phyloP scores from a whole-genome alignment of 805 yeast genomes.

The Diddensiella caesifluorescens region DNA sequence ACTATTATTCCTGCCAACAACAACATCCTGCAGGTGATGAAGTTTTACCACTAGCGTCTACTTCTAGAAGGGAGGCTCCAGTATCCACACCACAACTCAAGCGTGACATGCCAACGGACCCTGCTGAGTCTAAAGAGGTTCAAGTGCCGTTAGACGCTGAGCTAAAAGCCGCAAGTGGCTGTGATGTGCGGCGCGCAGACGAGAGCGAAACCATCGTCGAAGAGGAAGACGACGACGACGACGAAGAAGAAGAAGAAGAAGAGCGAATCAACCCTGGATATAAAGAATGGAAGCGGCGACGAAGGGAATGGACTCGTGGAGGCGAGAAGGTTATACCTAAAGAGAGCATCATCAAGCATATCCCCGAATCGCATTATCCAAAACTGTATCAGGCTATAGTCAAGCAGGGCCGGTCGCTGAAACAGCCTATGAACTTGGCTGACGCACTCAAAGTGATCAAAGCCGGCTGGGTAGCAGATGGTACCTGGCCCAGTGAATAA shows the following conservation, averaged over 20 bases:
- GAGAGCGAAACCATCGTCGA: neutral
- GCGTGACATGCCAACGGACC: too few relatives aligned
- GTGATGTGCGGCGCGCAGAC: neutral
- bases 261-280: conserved; percentile 49
- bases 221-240: conserved; percentile 5
- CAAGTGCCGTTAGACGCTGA: too few relatives aligned
- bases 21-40: too few relatives aligned
- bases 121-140: too few relatives aligned
- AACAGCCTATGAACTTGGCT: conserved; percentile 62
- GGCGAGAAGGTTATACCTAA: conserved; percentile 20
- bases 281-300: conserved; percentile 62
- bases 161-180: neutral
- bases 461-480: conserved; percentile 79
- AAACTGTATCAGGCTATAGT: conserved; percentile 63
- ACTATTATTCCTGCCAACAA: too few relatives aligned
- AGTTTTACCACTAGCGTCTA: too few relatives aligned
- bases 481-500: conserved; percentile 50
- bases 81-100: too few relatives aligned
- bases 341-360: conserved; percentile 25
- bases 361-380: conserved; percentile 32
- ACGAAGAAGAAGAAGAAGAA: conserved; percentile 25
- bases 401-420: conserved; percentile 61
- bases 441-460: conserved; percentile 69
- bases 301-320: conserved; percentile 55
- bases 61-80: too few relatives aligned